Evolutionary conservation across 371 early-diverging fungal genomes (phyloP).

Genomic region (Phascolomyces articulosus): DNA sequence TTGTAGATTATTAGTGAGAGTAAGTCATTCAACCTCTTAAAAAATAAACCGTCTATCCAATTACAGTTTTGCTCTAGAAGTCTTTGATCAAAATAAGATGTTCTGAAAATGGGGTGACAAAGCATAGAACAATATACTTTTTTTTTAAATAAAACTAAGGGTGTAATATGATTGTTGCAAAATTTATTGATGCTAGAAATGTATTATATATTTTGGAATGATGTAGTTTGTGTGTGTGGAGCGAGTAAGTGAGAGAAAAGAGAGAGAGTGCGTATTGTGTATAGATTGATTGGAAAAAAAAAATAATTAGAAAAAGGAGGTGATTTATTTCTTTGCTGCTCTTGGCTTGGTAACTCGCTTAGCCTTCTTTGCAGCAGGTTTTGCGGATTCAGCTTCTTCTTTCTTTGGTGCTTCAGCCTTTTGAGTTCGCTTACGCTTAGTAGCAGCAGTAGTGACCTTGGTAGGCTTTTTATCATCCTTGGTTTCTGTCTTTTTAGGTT

Average conservation of each 20-base stretch:
- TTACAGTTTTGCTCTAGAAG: no score
- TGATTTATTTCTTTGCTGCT: neutral
- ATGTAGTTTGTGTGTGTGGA: neutral
- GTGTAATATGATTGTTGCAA: neutral
- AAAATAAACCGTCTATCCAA: no score
- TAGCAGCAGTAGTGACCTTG: neutral
- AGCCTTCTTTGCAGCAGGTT: neutral
- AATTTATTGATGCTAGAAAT: neutral
- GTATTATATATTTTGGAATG: neutral
- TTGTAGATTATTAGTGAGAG: no score
- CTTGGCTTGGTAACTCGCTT: neutral
- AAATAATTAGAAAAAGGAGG: neutral
- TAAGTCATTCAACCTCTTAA: no score
- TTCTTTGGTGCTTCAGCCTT: neutral
- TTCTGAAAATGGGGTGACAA: no score
- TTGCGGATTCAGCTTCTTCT: neutral
- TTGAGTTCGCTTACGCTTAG: neutral
- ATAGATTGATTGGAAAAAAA: neutral
- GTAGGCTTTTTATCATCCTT: neutral
- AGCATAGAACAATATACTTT: neutral
- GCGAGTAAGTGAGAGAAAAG: no score
- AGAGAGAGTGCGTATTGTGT: neutral
- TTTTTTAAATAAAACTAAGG: neutral
- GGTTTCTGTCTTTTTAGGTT: neutral
- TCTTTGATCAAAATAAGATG: no score